A percentile compares a stretch with the other conserved stretches of the same genome.
phyloP scores from a whole-genome alignment of 768 basidiomycete species.

The Rhizopogon sp. region DNA sequence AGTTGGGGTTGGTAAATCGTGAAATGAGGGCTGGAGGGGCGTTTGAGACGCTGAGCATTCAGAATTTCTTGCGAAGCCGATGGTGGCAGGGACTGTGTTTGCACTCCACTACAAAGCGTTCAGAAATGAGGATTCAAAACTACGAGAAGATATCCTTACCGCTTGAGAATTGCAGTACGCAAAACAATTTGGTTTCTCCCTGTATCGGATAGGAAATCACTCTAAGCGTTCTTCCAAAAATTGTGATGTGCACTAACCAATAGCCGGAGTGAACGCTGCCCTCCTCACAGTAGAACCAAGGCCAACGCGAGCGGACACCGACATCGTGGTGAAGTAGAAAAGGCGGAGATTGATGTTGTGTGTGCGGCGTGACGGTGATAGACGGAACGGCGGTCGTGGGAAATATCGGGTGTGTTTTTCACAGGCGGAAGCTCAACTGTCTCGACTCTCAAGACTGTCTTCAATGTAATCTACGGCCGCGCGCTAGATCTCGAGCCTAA shows the following conservation, averaged over 20 bases:
- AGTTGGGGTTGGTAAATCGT: constrained; percentile 96
- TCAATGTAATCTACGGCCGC: too few species aligned
- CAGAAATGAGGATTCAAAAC: neutral
- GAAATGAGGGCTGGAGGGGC: constrained; percentile 93
- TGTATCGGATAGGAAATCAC: neutral
- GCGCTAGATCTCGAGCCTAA: too few species aligned
- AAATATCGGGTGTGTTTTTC: constrained; percentile 4
- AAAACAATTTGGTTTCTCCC: constrained; percentile 35
- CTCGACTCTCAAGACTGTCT: too few species aligned
- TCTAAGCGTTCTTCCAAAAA: neutral
- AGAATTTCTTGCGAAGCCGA: constrained; percentile 58
- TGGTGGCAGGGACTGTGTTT: constrained; percentile 62
- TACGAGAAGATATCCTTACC: constrained; percentile 26
- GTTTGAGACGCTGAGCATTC: constrained; percentile 80
- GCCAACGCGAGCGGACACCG: constrained; percentile 48
- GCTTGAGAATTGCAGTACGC: constrained; percentile 30
- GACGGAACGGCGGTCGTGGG: constrained; percentile 13
- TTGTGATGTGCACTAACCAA: constrained; percentile 17
- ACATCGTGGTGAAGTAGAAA: constrained; percentile 27
- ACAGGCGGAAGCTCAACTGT: neutral
- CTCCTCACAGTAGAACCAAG: constrained; percentile 53
- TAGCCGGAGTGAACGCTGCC: constrained; percentile 33
- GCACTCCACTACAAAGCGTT: constrained; percentile 39
- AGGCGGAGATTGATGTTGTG: neutral
- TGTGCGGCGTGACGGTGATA: neutral